Base-by-base conservation (phyloP, 2,329 filamentous ascomycete genomes). In the Fusarium hostae region DNA sequence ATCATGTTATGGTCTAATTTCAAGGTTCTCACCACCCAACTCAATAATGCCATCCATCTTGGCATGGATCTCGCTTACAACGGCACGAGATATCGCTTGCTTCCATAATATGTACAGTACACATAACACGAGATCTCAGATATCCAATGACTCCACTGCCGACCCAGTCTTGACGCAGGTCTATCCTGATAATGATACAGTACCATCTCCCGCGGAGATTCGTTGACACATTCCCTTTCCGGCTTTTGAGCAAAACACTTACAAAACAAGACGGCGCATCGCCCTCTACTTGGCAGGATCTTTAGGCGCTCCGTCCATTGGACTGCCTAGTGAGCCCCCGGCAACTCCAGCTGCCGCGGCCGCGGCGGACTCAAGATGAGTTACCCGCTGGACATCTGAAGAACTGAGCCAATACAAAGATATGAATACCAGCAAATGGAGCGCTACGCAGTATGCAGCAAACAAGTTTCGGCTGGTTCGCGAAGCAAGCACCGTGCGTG, bases 401-500 rank as follows among this genome's bases (percentile, higher is more conserved):
- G 89, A 88, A 65, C 93, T 93, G 78, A 94, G 90, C 89, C 91
- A 95, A 82, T 95, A 98, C 68, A 98, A 84, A 81, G 94, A 92
- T 74, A 92, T 86, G 78, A 99, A 96, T 5, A 98, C 91, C 51
- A 99, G 83, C 47, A 98, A 78, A 83, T 99, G 96, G 73, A 99
- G 86, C 37, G 91, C 94, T 39, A 98, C 84, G 80, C 95, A 97
- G 81, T 99, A 99, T 15, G 89, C 90, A 1, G 95, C 96, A 82
- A 99, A 99, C 65, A 99, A 81, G 80, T 98, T 99, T 71, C 97
- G 89, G 83, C 94, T 98, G 32, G 92, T 93, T 68, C 96, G 87
- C 50, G 94, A 97, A 56, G 95, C 94, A 70, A 99, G 86, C 50
- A 99, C 94, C 84, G 97, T 93, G 62, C 94, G 89, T 50, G 95